phyloP scores from a whole-genome alignment of 129 eudicot genomes.

The Arctium lappa region DNA sequence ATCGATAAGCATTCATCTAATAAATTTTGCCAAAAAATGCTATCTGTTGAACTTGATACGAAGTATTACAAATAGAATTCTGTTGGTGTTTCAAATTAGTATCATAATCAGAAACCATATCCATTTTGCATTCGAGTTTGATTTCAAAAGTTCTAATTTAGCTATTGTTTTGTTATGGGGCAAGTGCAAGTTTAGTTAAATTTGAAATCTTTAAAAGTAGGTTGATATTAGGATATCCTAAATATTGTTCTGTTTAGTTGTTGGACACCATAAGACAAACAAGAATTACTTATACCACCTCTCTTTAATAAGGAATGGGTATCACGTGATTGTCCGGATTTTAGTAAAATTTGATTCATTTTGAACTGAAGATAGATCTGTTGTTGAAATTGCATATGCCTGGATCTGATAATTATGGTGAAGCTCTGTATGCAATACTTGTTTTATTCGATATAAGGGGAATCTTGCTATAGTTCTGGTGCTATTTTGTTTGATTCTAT shows the following conservation, averaged over 20 bases:
- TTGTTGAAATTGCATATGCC: background rate
- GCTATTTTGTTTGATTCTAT: slow-evolving; percentile 6
- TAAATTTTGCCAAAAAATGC: background rate
- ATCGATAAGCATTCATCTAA: background rate
- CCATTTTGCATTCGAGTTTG: background rate
- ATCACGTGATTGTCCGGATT: background rate
- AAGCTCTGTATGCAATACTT: background rate
- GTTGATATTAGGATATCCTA: background rate
- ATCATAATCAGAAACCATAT: background rate
- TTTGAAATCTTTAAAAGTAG: background rate
- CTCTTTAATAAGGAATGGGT: background rate
- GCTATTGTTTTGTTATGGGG: background rate
- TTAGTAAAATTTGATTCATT: background rate
- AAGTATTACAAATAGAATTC: background rate
- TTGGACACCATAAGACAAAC: background rate
- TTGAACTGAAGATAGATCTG: background rate
- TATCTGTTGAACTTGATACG: background rate
- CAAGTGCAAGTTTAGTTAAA: background rate
- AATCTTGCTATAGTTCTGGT: slow-evolving; percentile 14
- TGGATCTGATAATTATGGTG: background rate
- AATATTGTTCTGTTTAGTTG: background rate
- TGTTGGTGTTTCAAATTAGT: background rate
- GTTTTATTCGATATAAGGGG: slow-evolving; percentile 5
- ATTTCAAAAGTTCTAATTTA: too few relatives aligned
- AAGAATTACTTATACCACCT: background rate